A percentile compares a stretch with the other conserved stretches of the same genome.
Conservation (phyloP, 2,329 filamentous ascomycete species). For the Byssochlamys sp. region DNA sequence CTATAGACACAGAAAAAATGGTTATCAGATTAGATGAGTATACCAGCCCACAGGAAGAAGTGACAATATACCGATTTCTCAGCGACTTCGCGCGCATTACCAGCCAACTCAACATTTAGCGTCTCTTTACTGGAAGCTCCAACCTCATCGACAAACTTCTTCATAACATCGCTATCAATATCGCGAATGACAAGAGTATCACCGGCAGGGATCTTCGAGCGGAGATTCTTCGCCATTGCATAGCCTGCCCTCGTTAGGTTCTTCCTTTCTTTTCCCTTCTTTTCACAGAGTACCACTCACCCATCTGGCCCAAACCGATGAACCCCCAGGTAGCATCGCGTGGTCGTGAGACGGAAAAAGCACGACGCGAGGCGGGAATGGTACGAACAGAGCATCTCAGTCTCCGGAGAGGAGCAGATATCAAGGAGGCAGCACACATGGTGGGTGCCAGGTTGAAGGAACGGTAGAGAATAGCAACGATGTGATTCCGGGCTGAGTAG, state of each 20-base stretch:
- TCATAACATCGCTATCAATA: conserved; percentile 49
- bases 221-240: conserved; percentile 63
- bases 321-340: conserved; percentile 48
- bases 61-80: conserved; percentile 54
- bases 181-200: conserved; percentile 59
- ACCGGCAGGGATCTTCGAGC: conserved; percentile 53
- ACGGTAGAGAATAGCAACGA: not conserved
- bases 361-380: conserved; percentile 10
- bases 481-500: not conserved
- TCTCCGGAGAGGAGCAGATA: not conserved
- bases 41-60: not conserved
- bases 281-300: conserved; percentile 26
- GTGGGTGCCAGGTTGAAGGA: not conserved
- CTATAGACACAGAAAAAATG: conserved; percentile 37
- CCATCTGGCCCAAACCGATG: conserved; percentile 53
- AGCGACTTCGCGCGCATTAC: conserved; percentile 52
- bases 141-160: conserved; percentile 49
- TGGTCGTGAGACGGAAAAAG: conserved; percentile 40
- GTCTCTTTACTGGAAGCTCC: conserved; percentile 26
- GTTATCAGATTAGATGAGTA: not conserved
- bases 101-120: conserved; percentile 46
- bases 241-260: conserved; percentile 42
- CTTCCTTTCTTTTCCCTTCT: too few species aligned
- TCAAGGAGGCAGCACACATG: not conserved
- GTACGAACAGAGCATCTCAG: not conserved